Conservation (phyloP, 2,329 filamentous ascomycete genomes). For the Canariomyces notabilis region DNA sequence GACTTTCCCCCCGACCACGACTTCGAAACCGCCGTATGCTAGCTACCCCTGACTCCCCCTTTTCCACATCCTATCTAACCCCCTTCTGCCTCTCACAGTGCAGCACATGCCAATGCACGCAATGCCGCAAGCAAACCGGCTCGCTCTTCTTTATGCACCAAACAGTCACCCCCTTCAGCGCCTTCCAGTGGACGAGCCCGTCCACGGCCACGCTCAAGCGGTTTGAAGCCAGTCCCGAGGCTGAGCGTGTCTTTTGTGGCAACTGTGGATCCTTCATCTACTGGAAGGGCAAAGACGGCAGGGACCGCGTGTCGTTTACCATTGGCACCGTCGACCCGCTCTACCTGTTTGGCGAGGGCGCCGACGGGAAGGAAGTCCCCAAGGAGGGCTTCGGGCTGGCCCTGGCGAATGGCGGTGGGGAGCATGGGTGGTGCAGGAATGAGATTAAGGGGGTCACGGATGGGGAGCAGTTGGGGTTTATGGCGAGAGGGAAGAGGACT, state of each 20-base stretch:
- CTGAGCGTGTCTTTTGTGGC: conserved; percentile 44
- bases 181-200: conserved; percentile 33
- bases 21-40: conserved; percentile 28
- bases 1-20: conserved; percentile 42
- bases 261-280: conserved; percentile 46
- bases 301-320: conserved; percentile 30
- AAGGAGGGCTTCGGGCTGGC: conserved; percentile 33
- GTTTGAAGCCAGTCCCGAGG: conserved; percentile 37
- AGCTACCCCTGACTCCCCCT: not conserved
- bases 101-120: conserved; percentile 50
- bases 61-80: not conserved
- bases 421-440: conserved; percentile 40
- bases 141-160: conserved; percentile 41
- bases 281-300: conserved; percentile 34
- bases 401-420: conserved; percentile 34
- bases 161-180: conserved; percentile 28
- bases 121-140: conserved; percentile 50
- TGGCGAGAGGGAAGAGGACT: conserved; percentile 21
- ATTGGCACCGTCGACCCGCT: conserved; percentile 44
- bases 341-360: conserved; percentile 33
- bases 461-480: conserved; percentile 24
- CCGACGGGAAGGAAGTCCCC: conserved; percentile 20
- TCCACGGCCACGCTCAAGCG: conserved; percentile 32
- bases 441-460: conserved; percentile 47
- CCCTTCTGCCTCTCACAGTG: conserved; percentile 28